Evolutionary conservation across 1,139 yeast genomes (phyloP).

Genomic region (Pichia kudriavzevii): DNA sequence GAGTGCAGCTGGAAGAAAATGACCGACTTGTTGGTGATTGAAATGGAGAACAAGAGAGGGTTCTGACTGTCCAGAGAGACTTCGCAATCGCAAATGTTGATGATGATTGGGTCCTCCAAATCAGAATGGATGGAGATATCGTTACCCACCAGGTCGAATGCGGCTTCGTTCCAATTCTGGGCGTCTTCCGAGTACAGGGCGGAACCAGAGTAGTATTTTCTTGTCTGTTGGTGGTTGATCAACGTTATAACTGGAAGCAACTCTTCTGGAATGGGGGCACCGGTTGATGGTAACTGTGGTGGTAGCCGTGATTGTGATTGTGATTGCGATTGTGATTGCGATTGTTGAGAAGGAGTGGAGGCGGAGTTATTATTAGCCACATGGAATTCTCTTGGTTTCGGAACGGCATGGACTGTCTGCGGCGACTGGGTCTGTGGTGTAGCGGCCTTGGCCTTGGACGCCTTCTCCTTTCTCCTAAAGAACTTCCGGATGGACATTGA

Average conservation of each 20-base stretch:
- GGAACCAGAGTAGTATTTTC: conserved; percentile 42
- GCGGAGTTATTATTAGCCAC: no score
- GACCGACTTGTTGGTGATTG: conserved; percentile 32
- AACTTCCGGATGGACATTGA: no score
- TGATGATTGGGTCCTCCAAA: conserved; percentile 34
- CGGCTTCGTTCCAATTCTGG: no score
- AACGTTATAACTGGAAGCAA: conserved; percentile 47
- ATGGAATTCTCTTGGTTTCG: no score
- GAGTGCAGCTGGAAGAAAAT: conserved; percentile 32
- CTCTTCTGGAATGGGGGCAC: conserved; percentile 45
- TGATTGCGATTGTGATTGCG: no score
- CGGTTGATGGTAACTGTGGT: no score
- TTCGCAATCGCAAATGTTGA: conserved; percentile 43
- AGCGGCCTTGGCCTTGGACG: neutral
- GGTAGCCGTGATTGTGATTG: no score
- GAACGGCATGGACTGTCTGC: neutral
- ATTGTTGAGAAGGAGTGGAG: no score
- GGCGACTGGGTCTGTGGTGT: neutral
- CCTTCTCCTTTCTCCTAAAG: conserved; percentile 16
- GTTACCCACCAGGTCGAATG: conserved; percentile 42
- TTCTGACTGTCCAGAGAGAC: no score
- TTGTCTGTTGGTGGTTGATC: conserved; percentile 42
- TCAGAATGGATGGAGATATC: conserved; percentile 43
- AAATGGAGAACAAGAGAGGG: conserved; percentile 30
- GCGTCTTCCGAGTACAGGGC: conserved; percentile 9